These are phyloP conservation scores for Lentinula sp. DNA, from an alignment of 768 basidiomycete genomes.

Conservation along the genomic window DNA sequence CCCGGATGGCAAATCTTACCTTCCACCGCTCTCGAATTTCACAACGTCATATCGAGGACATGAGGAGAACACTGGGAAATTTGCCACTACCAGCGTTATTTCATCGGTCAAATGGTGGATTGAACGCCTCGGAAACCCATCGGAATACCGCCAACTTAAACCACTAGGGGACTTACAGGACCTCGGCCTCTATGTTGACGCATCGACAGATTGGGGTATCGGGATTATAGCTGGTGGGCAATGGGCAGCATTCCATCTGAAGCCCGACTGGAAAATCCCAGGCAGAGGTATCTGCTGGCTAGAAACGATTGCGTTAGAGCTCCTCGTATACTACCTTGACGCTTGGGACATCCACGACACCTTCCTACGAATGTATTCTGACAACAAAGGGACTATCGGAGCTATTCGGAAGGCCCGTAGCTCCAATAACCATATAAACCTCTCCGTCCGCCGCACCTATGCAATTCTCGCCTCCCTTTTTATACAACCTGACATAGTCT, in stretches of 20 bases:
- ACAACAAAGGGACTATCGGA: slow-evolving; percentile 30
- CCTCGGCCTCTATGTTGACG: slow-evolving; percentile 25
- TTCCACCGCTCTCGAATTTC: slow-evolving; percentile 20
- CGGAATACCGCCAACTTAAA: slow-evolving; percentile 8
- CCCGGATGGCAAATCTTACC: slow-evolving; percentile 15
- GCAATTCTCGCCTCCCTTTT: background rate
- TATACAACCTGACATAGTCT: background rate
- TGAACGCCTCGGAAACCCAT: background rate
- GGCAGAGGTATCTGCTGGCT: slow-evolving; percentile 19
- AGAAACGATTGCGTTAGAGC: slow-evolving; percentile 16
- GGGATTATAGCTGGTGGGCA: slow-evolving; percentile 20
- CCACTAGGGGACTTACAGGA: slow-evolving; percentile 5
- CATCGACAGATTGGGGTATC: slow-evolving; percentile 33
- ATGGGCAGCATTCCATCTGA: slow-evolving; percentile 24
- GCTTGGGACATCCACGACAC: slow-evolving; percentile 7
- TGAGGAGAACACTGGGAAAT: no score
- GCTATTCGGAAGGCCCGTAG: slow-evolving; percentile 15
- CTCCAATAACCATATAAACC: slow-evolving; percentile 12
- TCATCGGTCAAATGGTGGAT: slow-evolving; percentile 29
- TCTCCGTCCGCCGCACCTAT: slow-evolving; percentile 9
- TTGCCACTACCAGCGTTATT: slow-evolving; percentile 16
- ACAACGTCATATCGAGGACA: slow-evolving; percentile 14
- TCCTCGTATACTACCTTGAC: slow-evolving; percentile 6
- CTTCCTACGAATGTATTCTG: slow-evolving; percentile 21
- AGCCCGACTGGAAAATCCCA: slow-evolving; percentile 9